A percentile compares a stretch with the other conserved stretches of the same genome.
Conservation (phyloP, 805 yeast genomes). For the Vanderwaltozyma yarrowii region DNA sequence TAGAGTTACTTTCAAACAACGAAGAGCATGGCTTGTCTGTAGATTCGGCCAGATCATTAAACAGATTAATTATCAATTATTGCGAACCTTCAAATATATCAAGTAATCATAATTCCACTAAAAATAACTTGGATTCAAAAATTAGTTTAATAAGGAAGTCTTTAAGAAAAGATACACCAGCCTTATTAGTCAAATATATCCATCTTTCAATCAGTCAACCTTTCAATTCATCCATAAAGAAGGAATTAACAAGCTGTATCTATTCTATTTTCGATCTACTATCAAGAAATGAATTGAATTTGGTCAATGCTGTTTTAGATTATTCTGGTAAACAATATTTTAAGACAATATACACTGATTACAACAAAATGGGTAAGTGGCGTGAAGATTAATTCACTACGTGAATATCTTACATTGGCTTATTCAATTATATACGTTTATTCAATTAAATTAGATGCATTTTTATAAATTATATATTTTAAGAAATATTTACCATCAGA, state of each 20-base stretch:
- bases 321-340: slow-evolving; percentile 57
- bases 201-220: slow-evolving; percentile 40
- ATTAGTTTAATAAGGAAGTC: slow-evolving; percentile 46
- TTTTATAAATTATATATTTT: no score
- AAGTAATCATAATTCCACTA: slow-evolving; percentile 19
- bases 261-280: slow-evolving; percentile 59
- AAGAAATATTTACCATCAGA: no score
- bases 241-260: slow-evolving; percentile 43
- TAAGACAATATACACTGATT: slow-evolving; percentile 58
- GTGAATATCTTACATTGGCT: no score
- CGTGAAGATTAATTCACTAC: slow-evolving; percentile 35
- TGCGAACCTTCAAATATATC: slow-evolving; percentile 53
- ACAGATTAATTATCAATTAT: slow-evolving; percentile 53
- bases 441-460: neutral
- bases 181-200: slow-evolving; percentile 50
- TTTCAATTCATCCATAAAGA: slow-evolving; percentile 38
- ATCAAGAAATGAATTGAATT: slow-evolving; percentile 53
- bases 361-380: slow-evolving; percentile 77
- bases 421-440: no score
- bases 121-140: slow-evolving; percentile 41
- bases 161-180: slow-evolving; percentile 53
- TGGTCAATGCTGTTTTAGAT: slow-evolving; percentile 58
- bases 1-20: slow-evolving; percentile 36
- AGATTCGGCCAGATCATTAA: slow-evolving; percentile 37
- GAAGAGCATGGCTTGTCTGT: slow-evolving; percentile 13